Evolutionary conservation across 495 filamentous ascomycete genomes (phyloP), one percentile per base, ranked within the genome.

Genomic region (Trichocladium antarcticum): DNA sequence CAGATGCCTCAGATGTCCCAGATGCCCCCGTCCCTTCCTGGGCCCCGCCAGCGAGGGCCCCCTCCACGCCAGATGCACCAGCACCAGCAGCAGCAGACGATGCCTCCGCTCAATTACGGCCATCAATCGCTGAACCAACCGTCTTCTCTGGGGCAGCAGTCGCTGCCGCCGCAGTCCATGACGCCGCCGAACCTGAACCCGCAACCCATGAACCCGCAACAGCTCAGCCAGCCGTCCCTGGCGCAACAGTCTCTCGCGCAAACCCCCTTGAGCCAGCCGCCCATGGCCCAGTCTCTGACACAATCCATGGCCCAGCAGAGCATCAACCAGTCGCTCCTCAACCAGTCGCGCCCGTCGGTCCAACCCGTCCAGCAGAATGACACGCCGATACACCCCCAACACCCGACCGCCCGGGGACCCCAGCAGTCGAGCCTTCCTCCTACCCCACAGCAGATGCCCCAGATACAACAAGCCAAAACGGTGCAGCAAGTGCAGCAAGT

Each of bases 1-100:
- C n/a, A n/a, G n/a, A n/a, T n/a, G n/a, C 15, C 46, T 29, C 46
- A 68, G 53, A 46, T 56, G 24, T 54, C 63, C 14, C 57, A 68
- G 53, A 46, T 56, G 24, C 55, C 63, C 15, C 57, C 63, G 29
- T 29, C 58, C 49, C 50, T 70, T 57, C 62, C 68, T 52, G 63
- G 68, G 39, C 57, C 70, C 51, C 60, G 66, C 49, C 56, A 63
- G 57, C 50, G 64, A 51, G 48, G 62, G 35, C 57, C 66, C n/a
- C 41, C 66, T 37, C 43, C 67, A 41, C 57, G 59, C 15, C 60
- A 62, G 55, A 60, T 60, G 58, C 64, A 61, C 37, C 62, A 55
- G 20, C 58, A 59, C 34, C 47, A 60, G 56, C 64, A 61, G 40
- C 62, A 55, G 16, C 58, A 59, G 37, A 41, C 54, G 5, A 37